Base-by-base conservation (phyloP, 2,329 filamentous ascomycete species). In the Ceratocystis smalleyi region DNA sequence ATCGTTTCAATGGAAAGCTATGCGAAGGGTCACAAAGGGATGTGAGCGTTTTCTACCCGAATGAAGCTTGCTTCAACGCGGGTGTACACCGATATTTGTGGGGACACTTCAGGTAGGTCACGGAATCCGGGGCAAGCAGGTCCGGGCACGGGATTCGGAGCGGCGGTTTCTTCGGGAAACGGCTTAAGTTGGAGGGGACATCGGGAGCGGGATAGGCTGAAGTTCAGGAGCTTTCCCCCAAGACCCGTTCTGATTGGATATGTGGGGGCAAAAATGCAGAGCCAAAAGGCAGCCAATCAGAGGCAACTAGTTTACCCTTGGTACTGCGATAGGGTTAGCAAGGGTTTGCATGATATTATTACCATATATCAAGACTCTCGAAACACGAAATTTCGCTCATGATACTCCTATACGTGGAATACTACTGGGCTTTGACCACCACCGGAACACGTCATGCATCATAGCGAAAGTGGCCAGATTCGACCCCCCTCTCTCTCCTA, bases 1-100 rank as follows among this genome's bases (percentile, higher is more conserved):
- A 66, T 66, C 12, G 32, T 43, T 61, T 15, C 43, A 32, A 6
- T 24, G 60, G 60, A 30, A 57, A 35, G n/a, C 54, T 57, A 19
- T 24, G 15, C 22, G n/a, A 24, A n/a, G 7, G 17, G 32, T 35
- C n/a, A 32, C 24, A 19, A 30, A 30, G n/a, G n/a, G 32, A n/a
- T 17, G 51, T 30, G 40, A 12, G 47, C 7, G 8, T 43, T n/a
- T 43, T 43, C 30, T 60, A 19, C 19, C 17, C 15, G 35, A 40
- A 15, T 12, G 35, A 40, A 40, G 35, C 35, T 40, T n/a, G 10
- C 19, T 43, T 24, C 22, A 49, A 32, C 7, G 24, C n/a, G n/a
- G 22, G 61, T 54, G 19, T n/a, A 22, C 10, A 3, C 19, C 24
- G 17, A 5, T 5, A 54, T 12, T 61, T 47, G 35, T 30, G 51